Evolutionary conservation across 345 rosid species (phyloP), one percentile per base, ranked within the genome.

Genomic region (Boechera retrofracta): DNA sequence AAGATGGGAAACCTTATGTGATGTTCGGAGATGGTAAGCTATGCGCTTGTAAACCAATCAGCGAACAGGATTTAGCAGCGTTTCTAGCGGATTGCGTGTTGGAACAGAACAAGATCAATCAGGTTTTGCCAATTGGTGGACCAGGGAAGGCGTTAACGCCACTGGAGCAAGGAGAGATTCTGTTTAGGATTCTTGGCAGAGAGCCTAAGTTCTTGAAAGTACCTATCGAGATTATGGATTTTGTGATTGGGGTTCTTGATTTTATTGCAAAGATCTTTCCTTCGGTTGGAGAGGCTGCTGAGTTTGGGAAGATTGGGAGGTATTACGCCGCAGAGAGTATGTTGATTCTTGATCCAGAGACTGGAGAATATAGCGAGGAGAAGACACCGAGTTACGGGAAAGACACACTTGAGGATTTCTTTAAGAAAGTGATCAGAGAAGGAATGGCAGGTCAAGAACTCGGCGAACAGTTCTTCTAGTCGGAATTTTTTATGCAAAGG

Each of bases 401-500:
- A 62, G 97, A 94, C 53, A 92, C 95, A 0, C 76, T 94, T 82
- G 98, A 94, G 67, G 97, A 88, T 3, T 92, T 94, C 81, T 94
- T 92, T 58, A 84, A 78, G 10, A 88, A 82, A 71, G 98, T 90
- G 54, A 77, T 90, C 7, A 88, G 82, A 71, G 98, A 94, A 65
- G 98, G 97, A 18, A 92, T 92, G 97, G 86, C 86, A 10, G 98
- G 98, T 80, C 97, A 91, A 73, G 98, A 94, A 78, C 83, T 94
- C 56, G 98, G 98, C 10, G 97, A 94, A 69, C 98, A 94, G 56
- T 49, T 89, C 79, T 80, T 94, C 78, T 93, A 81, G 86, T 55
- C 13, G 7, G 8, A 10, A 36, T 4, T 39, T 28, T 6, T 4
- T 15, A 42, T 32, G 75, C 49, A 39, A 31, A 18, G 13, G 51